A percentile compares a stretch with the other conserved stretches of the same genome.
These are phyloP conservation scores for Gyromitra esculenta DNA, from an alignment of 2,329 filamentous ascomycete species.

Conservation along the genomic window DNA sequence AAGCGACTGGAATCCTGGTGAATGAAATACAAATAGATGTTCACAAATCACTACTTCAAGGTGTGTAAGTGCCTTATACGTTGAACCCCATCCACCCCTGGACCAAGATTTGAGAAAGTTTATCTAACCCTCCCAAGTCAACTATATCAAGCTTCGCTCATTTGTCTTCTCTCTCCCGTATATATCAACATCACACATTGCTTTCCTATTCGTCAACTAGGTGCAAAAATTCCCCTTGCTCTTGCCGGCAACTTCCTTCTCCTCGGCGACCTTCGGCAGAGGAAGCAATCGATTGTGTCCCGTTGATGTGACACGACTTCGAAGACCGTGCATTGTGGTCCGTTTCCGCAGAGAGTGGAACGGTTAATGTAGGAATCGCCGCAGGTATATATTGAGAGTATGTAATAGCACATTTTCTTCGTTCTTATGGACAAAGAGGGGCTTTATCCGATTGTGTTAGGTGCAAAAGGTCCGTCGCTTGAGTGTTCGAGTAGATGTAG, in stretches of 20 bases:
- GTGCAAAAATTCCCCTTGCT: constrained; percentile 49
- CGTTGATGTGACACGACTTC: constrained; percentile 47
- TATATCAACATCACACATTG: not conserved
- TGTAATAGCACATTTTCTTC: constrained; percentile 52
- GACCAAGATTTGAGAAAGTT: not conserved
- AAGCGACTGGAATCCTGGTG: too few relatives aligned
- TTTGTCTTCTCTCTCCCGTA: not conserved
- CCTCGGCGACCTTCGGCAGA: constrained; percentile 51
- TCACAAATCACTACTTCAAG: too few relatives aligned
- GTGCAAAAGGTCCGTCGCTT: not conserved
- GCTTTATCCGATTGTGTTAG: not conserved
- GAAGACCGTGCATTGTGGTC: constrained; percentile 45
- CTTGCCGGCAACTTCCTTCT: constrained; percentile 49
- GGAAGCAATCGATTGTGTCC: constrained; percentile 46
- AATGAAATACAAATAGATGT: too few relatives aligned
- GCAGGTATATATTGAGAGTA: constrained; percentile 52
- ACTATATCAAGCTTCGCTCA: not conserved
- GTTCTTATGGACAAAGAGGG: not conserved
- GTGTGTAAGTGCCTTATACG: too few relatives aligned
- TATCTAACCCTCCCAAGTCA: not conserved
- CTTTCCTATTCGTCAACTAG: constrained; percentile 28
- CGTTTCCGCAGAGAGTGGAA: constrained; percentile 46
- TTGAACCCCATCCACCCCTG: too few relatives aligned
- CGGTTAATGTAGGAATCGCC: constrained; percentile 53
- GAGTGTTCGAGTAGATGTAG: too few relatives aligned